A percentile compares a stretch with the other conserved stretches of the same genome.
Conservation (phyloP, 768 basidiomycete species). For the Lyophyllum decastes region DNA sequence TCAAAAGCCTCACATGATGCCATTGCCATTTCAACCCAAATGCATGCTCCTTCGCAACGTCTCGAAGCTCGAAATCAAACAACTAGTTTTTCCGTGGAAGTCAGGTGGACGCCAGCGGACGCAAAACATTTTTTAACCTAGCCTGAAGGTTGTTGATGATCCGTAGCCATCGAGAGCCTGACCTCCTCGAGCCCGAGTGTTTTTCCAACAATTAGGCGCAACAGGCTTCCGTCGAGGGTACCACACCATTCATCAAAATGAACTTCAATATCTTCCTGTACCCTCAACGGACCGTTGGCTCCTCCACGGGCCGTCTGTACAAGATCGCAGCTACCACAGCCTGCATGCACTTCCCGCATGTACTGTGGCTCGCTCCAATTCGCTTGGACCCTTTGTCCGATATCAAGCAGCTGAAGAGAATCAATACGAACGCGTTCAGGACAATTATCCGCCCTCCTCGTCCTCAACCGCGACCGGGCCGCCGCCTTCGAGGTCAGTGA, state of each 20-base stretch:
- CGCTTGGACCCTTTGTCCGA: neutral
- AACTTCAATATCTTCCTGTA: neutral
- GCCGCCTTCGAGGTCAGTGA: neutral
- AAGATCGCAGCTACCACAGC: neutral
- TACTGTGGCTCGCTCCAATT: neutral
- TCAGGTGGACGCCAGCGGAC: neutral
- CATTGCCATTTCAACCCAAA: neutral
- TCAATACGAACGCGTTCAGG: neutral
- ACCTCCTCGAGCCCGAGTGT: neutral
- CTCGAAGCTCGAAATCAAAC: neutral
- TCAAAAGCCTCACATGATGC: too few relatives aligned
- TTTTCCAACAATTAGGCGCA: conserved; percentile 2
- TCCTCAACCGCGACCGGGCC: neutral
- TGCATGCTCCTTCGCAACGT: neutral
- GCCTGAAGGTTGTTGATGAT: neutral
- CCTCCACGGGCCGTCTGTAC: neutral
- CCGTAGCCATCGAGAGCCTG: neutral
- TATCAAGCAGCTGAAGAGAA: neutral
- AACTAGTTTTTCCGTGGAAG: neutral
- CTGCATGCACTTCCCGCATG: too few relatives aligned
- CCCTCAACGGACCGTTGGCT: neutral
- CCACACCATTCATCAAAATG: neutral
- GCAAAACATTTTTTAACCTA: too few relatives aligned
- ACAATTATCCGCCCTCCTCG: neutral
- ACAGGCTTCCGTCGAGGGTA: neutral